Conservation (phyloP, 306 rosid genomes). For the Rosa persica region DNA sequence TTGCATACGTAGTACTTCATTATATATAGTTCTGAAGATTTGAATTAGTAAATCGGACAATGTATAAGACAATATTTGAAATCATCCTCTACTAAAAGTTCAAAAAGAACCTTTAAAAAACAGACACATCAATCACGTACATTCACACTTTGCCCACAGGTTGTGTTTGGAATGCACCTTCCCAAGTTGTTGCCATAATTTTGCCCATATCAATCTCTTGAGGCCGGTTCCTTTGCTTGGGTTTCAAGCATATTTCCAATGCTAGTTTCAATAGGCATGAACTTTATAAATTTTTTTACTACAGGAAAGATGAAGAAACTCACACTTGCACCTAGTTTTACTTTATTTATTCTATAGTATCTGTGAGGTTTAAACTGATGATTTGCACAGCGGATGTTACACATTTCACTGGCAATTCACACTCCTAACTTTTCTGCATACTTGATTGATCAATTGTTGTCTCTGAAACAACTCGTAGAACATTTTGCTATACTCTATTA, state of each 20-base stretch:
- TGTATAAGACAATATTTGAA: conserved; percentile 5
- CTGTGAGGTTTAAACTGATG: too few relatives aligned
- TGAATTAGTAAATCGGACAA: not conserved
- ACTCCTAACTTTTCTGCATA: not conserved
- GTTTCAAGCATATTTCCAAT: not conserved
- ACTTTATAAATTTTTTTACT: not conserved
- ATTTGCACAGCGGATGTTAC: too few relatives aligned
- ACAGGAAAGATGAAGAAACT: too few relatives aligned
- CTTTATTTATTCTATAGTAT: too few relatives aligned
- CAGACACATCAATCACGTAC: not conserved
- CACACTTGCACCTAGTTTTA: too few relatives aligned
- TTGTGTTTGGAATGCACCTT: not conserved
- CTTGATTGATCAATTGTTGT: too few relatives aligned
- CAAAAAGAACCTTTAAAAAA: not conserved
- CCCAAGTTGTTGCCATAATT: not conserved
- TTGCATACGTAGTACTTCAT: not conserved
- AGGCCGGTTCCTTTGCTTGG: not conserved
- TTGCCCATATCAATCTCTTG: not conserved
- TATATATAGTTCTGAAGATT: not conserved
- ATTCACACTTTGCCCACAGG: not conserved
- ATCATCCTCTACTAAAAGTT: not conserved
- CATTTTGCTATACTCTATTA: not conserved
- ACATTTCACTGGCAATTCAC: not conserved
- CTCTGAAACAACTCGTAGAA: not conserved
- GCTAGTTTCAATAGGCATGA: not conserved